Conservation (phyloP, 1,284 basidiomycete species). For the Pseudozyma tsukubaensis region DNA sequence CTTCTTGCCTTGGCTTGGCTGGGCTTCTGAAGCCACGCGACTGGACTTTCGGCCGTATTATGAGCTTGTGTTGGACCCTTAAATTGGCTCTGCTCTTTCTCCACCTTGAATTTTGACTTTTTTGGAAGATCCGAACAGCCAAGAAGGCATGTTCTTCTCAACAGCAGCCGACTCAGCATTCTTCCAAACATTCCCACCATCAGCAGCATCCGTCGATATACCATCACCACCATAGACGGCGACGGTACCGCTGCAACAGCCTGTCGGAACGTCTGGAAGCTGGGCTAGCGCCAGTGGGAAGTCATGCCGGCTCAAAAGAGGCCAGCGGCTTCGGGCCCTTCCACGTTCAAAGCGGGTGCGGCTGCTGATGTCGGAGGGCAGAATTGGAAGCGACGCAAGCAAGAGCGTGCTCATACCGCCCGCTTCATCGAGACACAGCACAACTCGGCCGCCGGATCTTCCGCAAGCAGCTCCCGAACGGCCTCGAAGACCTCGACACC, state of each 20-base stretch:
- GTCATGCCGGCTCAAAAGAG: constrained; percentile 33
- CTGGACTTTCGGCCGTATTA: constrained; percentile 25
- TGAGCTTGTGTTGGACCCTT: constrained; percentile 17
- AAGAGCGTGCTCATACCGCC: constrained; percentile 41
- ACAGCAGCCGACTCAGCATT: background rate
- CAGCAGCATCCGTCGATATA: background rate
- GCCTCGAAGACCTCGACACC: constrained; percentile 23
- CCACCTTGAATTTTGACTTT: constrained; percentile 16
- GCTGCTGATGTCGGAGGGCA: constrained; percentile 8
- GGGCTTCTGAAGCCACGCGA: constrained; percentile 4
- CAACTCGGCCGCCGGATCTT: constrained; percentile 1
- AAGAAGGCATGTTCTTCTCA: background rate
- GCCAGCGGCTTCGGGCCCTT: constrained; percentile 17
- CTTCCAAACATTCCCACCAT: constrained; percentile 10
- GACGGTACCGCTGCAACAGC: no score
- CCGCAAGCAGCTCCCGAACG: constrained; percentile 31
- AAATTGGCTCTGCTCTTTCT: constrained; percentile 7
- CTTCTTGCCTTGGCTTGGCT: background rate
- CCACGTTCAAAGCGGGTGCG: constrained; percentile 9
- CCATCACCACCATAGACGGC: no score
- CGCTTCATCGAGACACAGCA: constrained; percentile 40
- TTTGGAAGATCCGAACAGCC: constrained; percentile 1
- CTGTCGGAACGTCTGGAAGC: no score
- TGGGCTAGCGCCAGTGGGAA: background rate
- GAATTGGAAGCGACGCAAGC: constrained; percentile 54